Evolutionary conservation across 371 early-diverging fungal species (phyloP).

Genomic region (Phascolomyces articulosus): DNA sequence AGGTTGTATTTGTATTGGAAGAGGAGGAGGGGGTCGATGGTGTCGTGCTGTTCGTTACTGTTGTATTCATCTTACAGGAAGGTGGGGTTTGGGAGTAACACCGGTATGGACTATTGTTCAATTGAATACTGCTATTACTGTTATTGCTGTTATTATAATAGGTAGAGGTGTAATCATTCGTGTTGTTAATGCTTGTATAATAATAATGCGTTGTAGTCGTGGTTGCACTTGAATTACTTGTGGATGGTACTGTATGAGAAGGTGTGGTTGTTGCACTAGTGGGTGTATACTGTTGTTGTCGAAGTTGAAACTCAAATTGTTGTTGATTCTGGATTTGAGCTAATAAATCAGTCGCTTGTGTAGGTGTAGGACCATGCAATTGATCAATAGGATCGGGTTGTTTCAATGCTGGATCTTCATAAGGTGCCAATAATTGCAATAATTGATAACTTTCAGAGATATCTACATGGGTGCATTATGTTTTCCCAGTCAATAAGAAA

Average conservation of each 20-base stretch:
- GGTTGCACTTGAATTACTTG: neutral
- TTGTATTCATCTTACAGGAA: neutral
- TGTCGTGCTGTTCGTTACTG: neutral
- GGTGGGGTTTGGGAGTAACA: constrained; percentile 7
- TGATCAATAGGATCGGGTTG: constrained; percentile 1
- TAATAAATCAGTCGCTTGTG: constrained; percentile 9
- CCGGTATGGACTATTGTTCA: constrained; percentile 4
- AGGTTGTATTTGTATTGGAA: neutral
- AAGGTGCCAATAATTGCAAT: constrained; percentile 16
- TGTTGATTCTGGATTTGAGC: constrained; percentile 11
- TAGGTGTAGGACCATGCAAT: constrained; percentile 2
- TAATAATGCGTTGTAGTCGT: constrained; percentile 2
- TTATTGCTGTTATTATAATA: constrained; percentile 12
- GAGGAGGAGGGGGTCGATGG: neutral
- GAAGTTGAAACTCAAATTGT: constrained; percentile 13
- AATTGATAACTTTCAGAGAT: constrained; percentile 13
- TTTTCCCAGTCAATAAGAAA: too few relatives aligned
- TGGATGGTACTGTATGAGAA: constrained; percentile 7
- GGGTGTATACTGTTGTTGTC: constrained; percentile 11
- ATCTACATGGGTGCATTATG: too few relatives aligned
- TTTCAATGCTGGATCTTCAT: constrained; percentile 9
- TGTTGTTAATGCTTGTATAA: constrained; percentile 4
- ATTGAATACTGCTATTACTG: constrained; percentile 5
- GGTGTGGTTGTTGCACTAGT: neutral
- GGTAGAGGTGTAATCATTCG: neutral